Evolutionary conservation across 176 grass and related monocot genomes (phyloP), one percentile per base, ranked within the genome.

Genomic region (Oryza australiensis): DNA sequence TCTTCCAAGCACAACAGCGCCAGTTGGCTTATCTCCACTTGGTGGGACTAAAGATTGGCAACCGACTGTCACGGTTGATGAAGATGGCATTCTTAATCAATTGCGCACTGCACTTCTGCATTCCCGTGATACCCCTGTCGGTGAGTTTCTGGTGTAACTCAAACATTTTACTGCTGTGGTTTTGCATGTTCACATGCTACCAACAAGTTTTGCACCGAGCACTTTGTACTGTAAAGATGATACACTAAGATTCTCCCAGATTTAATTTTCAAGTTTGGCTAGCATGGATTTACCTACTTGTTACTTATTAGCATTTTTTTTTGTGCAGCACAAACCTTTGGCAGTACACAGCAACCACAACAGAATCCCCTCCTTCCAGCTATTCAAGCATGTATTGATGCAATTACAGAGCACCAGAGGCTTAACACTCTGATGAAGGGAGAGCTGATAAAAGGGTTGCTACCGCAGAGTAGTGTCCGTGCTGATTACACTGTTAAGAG

Each of bases 351-450:
- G 85, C 90, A 92, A 78, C 80, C 83, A 83, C 89, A 89, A 69
- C 68, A 22, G 40, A 95, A 87, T 26, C 90, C 88, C 14, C 82
- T 87, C 14, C 84, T 90, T 79, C 90, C 89, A 76, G 70, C 86
- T 79, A 90, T 93, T 79, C 95, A 98, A 82, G 75, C 92, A 89
- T 98, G 95, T 33, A 65, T 95, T 48, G 90, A 98, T 84, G 92
- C 92, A 81, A 91, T 98, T 77, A 98, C 95, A 18, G 95, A 98
- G 75, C 95, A 98, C 83, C 95, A 91, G 82, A 98, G 92, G 80
- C 88, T 98, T 57, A 95, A 90, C 81, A 76, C 88, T 74, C 90
- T 98, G 68, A 93, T 98, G 95, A 98, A 98, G 90, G 95, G 95
- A 86, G 95, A 98, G 57, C 80, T 95, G 62, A 91, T 98, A 87